Base-by-base conservation (phyloP, 441 rosid genomes). In the Eruca vesicaria region DNA sequence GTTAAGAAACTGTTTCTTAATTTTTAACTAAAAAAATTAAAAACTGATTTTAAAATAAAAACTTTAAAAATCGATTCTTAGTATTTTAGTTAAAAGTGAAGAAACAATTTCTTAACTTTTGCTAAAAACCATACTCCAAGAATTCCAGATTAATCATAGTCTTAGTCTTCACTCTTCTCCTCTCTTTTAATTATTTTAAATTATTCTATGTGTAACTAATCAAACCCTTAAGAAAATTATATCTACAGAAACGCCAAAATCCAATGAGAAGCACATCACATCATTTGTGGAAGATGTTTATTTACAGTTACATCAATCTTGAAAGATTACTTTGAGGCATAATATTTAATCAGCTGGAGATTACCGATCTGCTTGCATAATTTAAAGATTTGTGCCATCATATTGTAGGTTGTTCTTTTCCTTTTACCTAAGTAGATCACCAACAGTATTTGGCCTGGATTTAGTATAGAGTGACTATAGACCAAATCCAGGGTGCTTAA, bases 401-500 rank as follows among this genome's bases (percentile, higher is more conserved):
- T 32, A 10, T 70, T 9, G 19, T 77, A 65, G 52, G 48, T n/a
- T 65, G 19, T 59, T 45, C 21, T 58, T 63, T 45, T 45, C 55
- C 55, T 38, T 55, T 63, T 38, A 31, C 60, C 71, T 57, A 71
- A 68, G 31, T 63, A 73, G 71, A 62, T 78, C 16, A 33, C 71
- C 71, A 62, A 68, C 61, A 78, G 26, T 66, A 70, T 69, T 62
- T 52, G 59, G 80, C 71, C 36, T 71, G 68, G 71, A 77, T 65
- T 71, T 77, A 14, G 63, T 43, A 43, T 43, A 43, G 50, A n/a
- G 50, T 43, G 18, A 5, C 50, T 29, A 15, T 71, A 66, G 77
- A 71, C 80, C 80, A 77, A 66, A 77, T 77, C 77, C 76, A 71
- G 69, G 72, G 56, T 77, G 80, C 15, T 72, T 71, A n/a, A 66